Conservation (phyloP, 192 early-diverging fungal genomes). For the Coemansia sp. region DNA sequence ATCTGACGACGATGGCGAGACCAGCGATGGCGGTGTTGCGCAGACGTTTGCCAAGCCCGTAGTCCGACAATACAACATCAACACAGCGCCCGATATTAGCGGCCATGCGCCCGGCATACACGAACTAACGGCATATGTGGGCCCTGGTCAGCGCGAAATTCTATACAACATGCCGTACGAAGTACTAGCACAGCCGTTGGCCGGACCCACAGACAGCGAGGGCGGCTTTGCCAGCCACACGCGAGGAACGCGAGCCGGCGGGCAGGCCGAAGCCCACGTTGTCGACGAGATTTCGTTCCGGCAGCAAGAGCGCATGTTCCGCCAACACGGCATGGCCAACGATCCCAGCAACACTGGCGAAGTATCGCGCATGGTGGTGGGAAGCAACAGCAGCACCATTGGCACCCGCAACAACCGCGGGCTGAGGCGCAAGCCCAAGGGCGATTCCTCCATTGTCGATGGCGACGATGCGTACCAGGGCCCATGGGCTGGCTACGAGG, state of each 20-base stretch:
- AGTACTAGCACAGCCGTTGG: slow-evolving; percentile 32
- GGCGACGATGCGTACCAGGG: slow-evolving; percentile 81
- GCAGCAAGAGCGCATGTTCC: slow-evolving; percentile 81
- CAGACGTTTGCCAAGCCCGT: slow-evolving; percentile 13
- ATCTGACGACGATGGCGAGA: slow-evolving; percentile 19
- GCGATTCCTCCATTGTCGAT: slow-evolving; percentile 71
- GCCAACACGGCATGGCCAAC: slow-evolving; percentile 75
- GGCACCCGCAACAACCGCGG: slow-evolving; percentile 51
- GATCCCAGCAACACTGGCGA: slow-evolving; percentile 66
- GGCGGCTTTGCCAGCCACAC: slow-evolving; percentile 20
- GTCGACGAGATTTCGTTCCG: slow-evolving; percentile 60
- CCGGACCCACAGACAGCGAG: slow-evolving; percentile 22
- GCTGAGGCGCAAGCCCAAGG: slow-evolving; percentile 67
- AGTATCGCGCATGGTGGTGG: slow-evolving; percentile 59
- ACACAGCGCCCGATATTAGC: slow-evolving; percentile 37
- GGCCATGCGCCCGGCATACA: neutral
- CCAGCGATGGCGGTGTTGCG: slow-evolving; percentile 10
- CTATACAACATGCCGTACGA: slow-evolving; percentile 24
- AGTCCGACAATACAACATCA: slow-evolving; percentile 35
- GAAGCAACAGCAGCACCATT: slow-evolving; percentile 34
- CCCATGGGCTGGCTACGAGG: slow-evolving; percentile 94
- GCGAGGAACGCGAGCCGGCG: slow-evolving; percentile 7
- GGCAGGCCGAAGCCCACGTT: slow-evolving; percentile 30
- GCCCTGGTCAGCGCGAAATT: slow-evolving; percentile 22
- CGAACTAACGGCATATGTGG: slow-evolving; percentile 12